phyloP scores from a whole-genome alignment of 1,284 basidiomycete genomes.

The Anthracocystis setariae region DNA sequence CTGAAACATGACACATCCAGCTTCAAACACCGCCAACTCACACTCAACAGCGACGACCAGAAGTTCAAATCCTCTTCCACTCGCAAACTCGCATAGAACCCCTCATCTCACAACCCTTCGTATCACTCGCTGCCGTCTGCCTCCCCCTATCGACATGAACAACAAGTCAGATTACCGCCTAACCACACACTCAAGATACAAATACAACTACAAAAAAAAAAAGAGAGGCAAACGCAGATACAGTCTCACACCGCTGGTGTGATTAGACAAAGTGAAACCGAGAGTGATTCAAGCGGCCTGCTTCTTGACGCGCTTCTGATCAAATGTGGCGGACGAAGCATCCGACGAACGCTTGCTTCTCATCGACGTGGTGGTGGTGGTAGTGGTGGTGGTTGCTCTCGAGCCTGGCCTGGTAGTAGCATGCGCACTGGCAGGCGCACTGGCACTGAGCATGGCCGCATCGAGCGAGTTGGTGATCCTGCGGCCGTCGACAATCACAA shows the following conservation, averaged over 20 bases:
- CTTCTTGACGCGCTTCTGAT: constrained; percentile 49
- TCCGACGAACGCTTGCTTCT: constrained; percentile 44
- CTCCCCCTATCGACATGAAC: too few relatives aligned
- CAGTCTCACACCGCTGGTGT: too few relatives aligned
- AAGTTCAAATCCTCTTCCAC: constrained; percentile 25
- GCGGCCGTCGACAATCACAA: constrained; percentile 36
- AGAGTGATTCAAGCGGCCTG: constrained; percentile 27
- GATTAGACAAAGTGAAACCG: too few relatives aligned
- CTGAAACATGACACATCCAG: constrained; percentile 63
- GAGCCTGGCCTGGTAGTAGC: background rate
- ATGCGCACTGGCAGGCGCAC: constrained; percentile 47
- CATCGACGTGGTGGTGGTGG: constrained; percentile 10
- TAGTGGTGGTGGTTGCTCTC: constrained; percentile 1
- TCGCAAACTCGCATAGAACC: background rate
- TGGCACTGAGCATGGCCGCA: constrained; percentile 53
- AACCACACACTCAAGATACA: too few relatives aligned
- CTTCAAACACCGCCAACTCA: constrained; percentile 52
- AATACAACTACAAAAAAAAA: too few relatives aligned
- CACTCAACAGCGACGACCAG: constrained; percentile 53
- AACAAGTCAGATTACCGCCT: too few relatives aligned
- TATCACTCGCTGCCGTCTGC: too few relatives aligned
- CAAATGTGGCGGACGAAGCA: constrained; percentile 16
- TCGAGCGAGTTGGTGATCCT: constrained; percentile 49
- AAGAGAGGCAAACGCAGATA: too few relatives aligned
- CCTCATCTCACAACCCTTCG: too few relatives aligned